Evolutionary conservation across 805 yeast species (phyloP).

Genomic region (Cyberlindnera maritima): DNA sequence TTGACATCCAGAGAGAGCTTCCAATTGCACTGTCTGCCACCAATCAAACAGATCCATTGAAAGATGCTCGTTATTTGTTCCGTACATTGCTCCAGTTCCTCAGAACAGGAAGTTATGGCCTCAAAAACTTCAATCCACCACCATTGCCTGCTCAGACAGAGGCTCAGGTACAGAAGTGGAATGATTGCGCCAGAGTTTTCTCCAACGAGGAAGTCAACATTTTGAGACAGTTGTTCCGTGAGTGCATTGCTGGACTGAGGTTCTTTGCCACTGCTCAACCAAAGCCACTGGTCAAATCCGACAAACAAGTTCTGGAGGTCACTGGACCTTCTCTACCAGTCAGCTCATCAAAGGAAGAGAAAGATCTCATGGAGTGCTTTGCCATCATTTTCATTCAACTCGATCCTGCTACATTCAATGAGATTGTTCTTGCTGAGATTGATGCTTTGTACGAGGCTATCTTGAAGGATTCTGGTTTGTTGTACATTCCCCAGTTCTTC

Average conservation of each 20-base stretch:
- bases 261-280: constrained; percentile 56
- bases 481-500: constrained; percentile 92
- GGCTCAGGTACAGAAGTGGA: constrained; percentile 63
- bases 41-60: constrained; percentile 59
- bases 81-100: constrained; percentile 86
- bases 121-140: constrained; percentile 87
- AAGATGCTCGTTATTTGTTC: constrained; percentile 85
- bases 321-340: constrained; percentile 83
- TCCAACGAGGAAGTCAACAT: constrained; percentile 80
- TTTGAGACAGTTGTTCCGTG: constrained; percentile 73
- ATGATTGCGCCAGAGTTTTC: constrained; percentile 79
- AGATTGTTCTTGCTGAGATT: constrained; percentile 79
- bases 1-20: constrained; percentile 43
- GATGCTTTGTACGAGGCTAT: constrained; percentile 75
- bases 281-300: constrained; percentile 23
- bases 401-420: constrained; percentile 94
- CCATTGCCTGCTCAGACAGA: constrained; percentile 47
- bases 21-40: constrained; percentile 59
- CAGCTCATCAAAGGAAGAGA: constrained; percentile 86
- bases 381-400: constrained; percentile 92
- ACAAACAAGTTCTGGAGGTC: constrained; percentile 33
- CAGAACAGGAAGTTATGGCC: constrained; percentile 84
- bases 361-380: constrained; percentile 92
- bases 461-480: constrained; percentile 76
- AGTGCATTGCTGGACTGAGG: constrained; percentile 76